These are phyloP conservation scores for Priceomyces fermenticarens DNA, from an alignment of 805 yeast species.

Conservation along the genomic window DNA sequence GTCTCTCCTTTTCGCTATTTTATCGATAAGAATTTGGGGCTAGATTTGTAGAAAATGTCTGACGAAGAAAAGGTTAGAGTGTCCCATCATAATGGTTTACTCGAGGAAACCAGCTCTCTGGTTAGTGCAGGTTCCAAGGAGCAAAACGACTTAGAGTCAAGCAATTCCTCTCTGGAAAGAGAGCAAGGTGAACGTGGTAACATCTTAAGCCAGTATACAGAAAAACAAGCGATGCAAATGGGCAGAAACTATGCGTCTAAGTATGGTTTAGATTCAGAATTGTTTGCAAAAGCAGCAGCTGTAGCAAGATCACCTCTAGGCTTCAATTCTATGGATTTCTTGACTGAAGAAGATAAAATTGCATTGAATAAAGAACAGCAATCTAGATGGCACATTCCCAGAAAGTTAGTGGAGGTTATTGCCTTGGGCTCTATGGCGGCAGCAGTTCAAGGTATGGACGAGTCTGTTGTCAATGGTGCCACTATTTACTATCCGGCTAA, in stretches of 20 bases:
- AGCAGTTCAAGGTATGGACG: conserved; percentile 76
- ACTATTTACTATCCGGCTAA: conserved; percentile 54
- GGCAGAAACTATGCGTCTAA: conserved; percentile 63
- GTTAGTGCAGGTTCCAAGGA: conserved; percentile 7
- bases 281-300: conserved; percentile 61
- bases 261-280: conserved; percentile 52
- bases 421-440: conserved; percentile 66
- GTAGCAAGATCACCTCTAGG: conserved; percentile 56
- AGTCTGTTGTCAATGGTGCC: conserved; percentile 69
- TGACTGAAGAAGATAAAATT: conserved; percentile 40
- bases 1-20: no score
- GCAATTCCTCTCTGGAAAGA: conserved; percentile 15
- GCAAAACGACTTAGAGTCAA: conserved; percentile 11
- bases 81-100: conserved; percentile 9
- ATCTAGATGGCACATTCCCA: conserved; percentile 44
- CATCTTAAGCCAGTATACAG: conserved; percentile 54
- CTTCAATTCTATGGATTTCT: conserved; percentile 55
- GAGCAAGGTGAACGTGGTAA: conserved; percentile 32
- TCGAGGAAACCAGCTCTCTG: conserved; percentile 8
- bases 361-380: conserved; percentile 49
- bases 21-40: no score
- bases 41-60: not conserved
- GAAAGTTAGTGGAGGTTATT: conserved; percentile 49
- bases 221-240: conserved; percentile 65
- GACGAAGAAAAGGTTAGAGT: conserved; percentile 12